Evolutionary conservation across 345 rosid genomes (phyloP), one percentile per base, ranked within the genome.

Genomic region (Lepidium sativum): DNA sequence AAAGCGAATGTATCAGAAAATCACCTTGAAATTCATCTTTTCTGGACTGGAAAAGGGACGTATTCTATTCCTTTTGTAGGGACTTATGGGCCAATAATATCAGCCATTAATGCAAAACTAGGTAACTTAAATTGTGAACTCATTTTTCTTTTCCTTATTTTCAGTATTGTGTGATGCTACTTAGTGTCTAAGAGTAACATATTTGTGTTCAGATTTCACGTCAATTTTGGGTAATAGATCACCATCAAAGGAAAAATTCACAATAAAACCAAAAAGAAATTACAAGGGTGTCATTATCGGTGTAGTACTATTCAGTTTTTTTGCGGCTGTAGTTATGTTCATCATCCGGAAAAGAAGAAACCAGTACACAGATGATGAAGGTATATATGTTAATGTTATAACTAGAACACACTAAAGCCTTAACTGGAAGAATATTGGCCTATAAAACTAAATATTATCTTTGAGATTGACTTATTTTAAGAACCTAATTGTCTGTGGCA

Each of bases 101-200:
- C 89, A 3, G 84, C 89, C 35, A 63, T 84, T 67, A 80, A 84
- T 66, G 86, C 82, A 15, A 68, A 67, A 9, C 72, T 87, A 79
- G 85, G 87, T 86, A 67, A 38, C 17, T 15, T 5, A 12, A 43
- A 53, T 15, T 1, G 14, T 1, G 8, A 23, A 45, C 6, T 25
- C 29, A 25, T 2, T 25, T 25, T 25, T 41, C 52, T 8, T 25
- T 25, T 9, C 5, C 23, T 8, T 43, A 16, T 14, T 41, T 42
- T 25, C 65, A 34, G 4, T 23, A 1, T 23, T 3, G 1, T 7
- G 7, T 38, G 41, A 33, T 45, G 42, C 14, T 25, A 25, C 6
- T 4, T 25, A 25, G 43, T 35, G 25, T 53, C 9, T 47, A 16
- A 47, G 16, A 21, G 47, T 8, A 9, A 39, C 45, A 57, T 21